phyloP scores from a whole-genome alignment of 2,329 filamentous ascomycete species.

The Xylaria sp. region DNA sequence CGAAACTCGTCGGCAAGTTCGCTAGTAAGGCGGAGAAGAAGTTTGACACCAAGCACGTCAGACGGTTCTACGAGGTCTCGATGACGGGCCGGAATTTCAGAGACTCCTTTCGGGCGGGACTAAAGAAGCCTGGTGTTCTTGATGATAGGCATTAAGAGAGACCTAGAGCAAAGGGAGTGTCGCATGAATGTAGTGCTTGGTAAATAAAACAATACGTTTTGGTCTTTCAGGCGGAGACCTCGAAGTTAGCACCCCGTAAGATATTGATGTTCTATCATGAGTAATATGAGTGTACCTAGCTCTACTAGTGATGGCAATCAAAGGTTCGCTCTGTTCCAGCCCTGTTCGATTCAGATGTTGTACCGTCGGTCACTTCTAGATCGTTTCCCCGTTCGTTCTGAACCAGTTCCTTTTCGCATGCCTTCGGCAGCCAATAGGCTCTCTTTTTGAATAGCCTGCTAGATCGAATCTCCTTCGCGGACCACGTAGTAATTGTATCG shows the following conservation, averaged over 20 bases:
- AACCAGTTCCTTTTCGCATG: neutral
- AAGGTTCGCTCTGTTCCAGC: neutral
- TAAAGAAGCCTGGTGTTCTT: conserved; percentile 14
- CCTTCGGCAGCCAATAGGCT: no score
- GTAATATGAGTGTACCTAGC: neutral
- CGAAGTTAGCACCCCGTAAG: neutral
- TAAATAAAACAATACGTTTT: neutral
- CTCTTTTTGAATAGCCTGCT: neutral
- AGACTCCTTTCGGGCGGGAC: neutral
- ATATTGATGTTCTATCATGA: neutral
- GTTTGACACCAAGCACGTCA: neutral
- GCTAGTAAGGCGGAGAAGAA: conserved; percentile 13
- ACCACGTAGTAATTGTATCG: neutral
- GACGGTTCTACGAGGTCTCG: conserved; percentile 9
- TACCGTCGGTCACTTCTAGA: neutral
- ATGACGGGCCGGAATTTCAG: conserved; percentile 3
- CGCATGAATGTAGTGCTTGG: neutral
- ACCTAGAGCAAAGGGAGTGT: neutral
- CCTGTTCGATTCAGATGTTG: neutral
- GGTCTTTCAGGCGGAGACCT: neutral
- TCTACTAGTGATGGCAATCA: neutral
- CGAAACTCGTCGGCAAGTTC: conserved; percentile 15
- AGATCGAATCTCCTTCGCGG: neutral
- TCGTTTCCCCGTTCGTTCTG: neutral
- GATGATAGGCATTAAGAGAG: neutral